Base-by-base conservation (phyloP, 805 yeast genomes). In the Yarrowia sp. region DNA sequence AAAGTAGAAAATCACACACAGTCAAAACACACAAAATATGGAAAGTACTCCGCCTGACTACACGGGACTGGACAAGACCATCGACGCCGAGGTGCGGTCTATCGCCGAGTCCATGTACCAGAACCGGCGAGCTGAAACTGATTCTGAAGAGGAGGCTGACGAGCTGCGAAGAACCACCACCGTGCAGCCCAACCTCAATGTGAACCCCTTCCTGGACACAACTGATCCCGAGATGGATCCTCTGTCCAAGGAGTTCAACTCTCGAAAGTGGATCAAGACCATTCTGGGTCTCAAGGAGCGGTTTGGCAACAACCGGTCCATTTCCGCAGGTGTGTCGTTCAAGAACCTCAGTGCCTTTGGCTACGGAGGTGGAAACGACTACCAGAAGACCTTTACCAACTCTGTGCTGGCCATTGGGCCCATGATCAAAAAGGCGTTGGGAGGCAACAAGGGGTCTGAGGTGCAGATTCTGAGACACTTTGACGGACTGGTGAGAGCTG, bases 221-320 rank as follows among this genome's bases (percentile, higher is more conserved):
- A 61, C 54, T n/a, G 84, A 81, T 67, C 81, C 82, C 3, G 70
- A 75, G 35, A 76, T 88, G 68, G 84, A 88, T 70, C 93, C 93
- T 7, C 77, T 80, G 62, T 76, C 81, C 52, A 83, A 80, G 1
- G 71, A 81, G 28, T 88, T 88, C 74, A 76, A 79, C 68, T 79
- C 89, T 22, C 78, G 79, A 67, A 82, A 79, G 67, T 88, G 92
- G 92, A 82, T 86, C 66, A 81, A 82, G 70, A 85, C 86, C 69
- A 75, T 88, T 77, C 77, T 80, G 65, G 77, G 78, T 61, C 74
- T 73, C 66, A 73, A 76, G 68, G 28, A 40, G 19, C 46, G 62
- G n/a, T 40, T 71, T 81, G 80, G 51, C 73, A 28, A 26, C 28
- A 32, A 21, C 38, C 8, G 62, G 12, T 28, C 46, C 46, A 78